Evolutionary conservation across 768 basidiomycete species (phyloP), one percentile per base, ranked within the genome.

Genomic region (Tephrocybe sp.): DNA sequence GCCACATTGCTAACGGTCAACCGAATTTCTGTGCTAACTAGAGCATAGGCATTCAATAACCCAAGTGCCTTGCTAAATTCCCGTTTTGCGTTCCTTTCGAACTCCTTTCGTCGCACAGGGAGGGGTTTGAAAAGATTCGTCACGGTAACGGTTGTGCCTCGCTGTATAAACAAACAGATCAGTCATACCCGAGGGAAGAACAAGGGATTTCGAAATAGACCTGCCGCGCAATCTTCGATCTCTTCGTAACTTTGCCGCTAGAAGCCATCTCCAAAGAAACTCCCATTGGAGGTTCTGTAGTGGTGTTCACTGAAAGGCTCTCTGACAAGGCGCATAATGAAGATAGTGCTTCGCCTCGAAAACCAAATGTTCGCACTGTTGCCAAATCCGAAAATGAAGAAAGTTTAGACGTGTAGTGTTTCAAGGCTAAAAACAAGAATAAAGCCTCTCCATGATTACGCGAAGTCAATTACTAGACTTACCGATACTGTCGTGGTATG

Each of bases 401-500:
- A 0, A 99, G 73, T 66, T 99, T 99, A 5, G 96, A 98, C 0
- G 96, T 99, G 63, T 93, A 83, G 60, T 97, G 90, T 64, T 97
- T 98, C 52, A 95, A 71, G 1, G 84, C 95, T 95, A 50, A 19
- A 52, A 31, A 23, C 26, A 5, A 5, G 44, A 12, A 34, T 3
- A 36, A 20, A 26, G 19, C n/a, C 19, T 14, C 39, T 19, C 46
- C 17, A 41, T 19, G 14, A 22, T 11, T 45, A 35, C 42, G 36
- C 22, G 33, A 19, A 17, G 20, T 19, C 43, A 32, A 32, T 20
- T 2, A 2, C 32, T 44, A 35, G 1, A 66, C 84, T 40, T 39
- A 92, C 95, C 94, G 23, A 97, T 78, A 48, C 71, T 80, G 9
- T 84, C 82, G 64, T 91, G 84, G 66, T 98, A 90, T 7, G 79